Conservation (phyloP, 306 rosid genomes). For the Castanea sativa region DNA sequence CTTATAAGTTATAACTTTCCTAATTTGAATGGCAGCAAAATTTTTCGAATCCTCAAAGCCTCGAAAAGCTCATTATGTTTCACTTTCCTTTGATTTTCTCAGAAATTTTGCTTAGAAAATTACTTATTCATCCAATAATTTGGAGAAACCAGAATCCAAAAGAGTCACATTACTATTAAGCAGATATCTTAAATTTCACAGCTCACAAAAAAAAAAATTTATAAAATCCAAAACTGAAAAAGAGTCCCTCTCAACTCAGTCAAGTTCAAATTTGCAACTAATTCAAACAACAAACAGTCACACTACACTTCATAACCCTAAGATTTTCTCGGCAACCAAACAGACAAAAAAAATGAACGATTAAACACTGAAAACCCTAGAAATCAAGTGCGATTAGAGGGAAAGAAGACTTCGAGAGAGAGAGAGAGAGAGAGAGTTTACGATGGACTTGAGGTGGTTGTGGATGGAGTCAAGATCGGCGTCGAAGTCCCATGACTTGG, state of each 20-base stretch:
- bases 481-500: conserved; percentile 33
- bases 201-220: not conserved
- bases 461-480: conserved; percentile 47
- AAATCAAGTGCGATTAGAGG: not conserved
- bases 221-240: not conserved
- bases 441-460: conserved; percentile 62
- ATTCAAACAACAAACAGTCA: not conserved
- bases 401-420: not conserved
- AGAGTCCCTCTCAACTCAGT: not conserved
- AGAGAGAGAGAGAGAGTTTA: not conserved
- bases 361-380: not conserved
- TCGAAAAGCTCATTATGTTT: not conserved
- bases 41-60: too few species aligned
- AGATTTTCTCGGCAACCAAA: not conserved
- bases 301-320: not conserved
- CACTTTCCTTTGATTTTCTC: not conserved
- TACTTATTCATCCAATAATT: too few species aligned
- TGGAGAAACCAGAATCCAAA: not conserved
- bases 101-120: not conserved
- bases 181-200: not conserved
- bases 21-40: not conserved
- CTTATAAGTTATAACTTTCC: not conserved
- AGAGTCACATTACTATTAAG: not conserved
- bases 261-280: not conserved
- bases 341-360: not conserved